Evolutionary conservation across 2,329 filamentous ascomycete genomes (phyloP).

Genomic region (Corniculantispora saksenae): DNA sequence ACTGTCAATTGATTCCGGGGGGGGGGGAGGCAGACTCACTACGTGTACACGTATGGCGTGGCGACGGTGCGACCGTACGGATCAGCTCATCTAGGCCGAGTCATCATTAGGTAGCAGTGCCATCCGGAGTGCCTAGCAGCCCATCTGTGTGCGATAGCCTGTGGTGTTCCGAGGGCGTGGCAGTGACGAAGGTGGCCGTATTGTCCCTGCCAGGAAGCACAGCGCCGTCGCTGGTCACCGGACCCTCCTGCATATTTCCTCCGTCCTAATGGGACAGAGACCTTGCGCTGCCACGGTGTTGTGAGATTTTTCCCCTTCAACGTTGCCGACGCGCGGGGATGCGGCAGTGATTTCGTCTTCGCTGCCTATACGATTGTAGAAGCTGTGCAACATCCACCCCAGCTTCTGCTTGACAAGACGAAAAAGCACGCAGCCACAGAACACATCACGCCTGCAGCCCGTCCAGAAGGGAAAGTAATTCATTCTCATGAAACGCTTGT

Average conservation of each 20-base stretch:
- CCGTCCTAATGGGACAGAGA: conserved; percentile 11
- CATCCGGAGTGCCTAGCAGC: background rate
- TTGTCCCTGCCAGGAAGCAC: conserved; percentile 10
- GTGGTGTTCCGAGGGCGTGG: conserved; percentile 15
- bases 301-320: background rate
- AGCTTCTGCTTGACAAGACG: background rate
- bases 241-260: conserved; percentile 17
- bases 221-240: conserved; percentile 14
- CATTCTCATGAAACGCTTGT: background rate
- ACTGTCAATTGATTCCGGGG: conserved; percentile 5
- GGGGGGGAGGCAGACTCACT: conserved; percentile 2
- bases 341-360: conserved; percentile 1
- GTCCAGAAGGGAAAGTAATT: background rate
- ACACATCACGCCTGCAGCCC: background rate
- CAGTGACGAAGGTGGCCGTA: background rate
- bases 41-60: conserved; percentile 17
- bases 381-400: background rate
- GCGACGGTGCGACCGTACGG: background rate
- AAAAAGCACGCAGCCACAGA: background rate
- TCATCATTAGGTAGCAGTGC: conserved; percentile 16
- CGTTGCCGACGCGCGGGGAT: background rate
- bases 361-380: conserved; percentile 15
- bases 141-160: conserved; percentile 5
- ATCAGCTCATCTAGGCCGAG: conserved; percentile 11
- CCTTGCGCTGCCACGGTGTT: conserved; percentile 7